phyloP scores from a whole-genome alignment of 345 rosid genomes.

The Arabis alpina region DNA sequence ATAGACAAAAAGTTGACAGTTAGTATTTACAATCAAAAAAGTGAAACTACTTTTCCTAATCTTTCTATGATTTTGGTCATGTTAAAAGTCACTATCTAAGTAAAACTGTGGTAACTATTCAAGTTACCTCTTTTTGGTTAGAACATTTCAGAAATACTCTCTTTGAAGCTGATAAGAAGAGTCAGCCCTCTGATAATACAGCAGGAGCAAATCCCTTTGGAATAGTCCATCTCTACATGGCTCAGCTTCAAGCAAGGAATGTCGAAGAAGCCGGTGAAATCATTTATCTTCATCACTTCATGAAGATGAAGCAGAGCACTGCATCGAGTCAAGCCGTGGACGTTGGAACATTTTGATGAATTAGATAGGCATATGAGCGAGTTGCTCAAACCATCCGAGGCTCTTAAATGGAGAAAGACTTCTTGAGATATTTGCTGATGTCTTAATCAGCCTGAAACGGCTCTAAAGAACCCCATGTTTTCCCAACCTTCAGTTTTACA shows the following conservation, averaged over 20 bases:
- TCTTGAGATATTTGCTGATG: conserved; percentile 28
- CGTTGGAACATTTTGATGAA: conserved; percentile 10
- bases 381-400: conserved; percentile 23
- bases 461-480: conserved; percentile 92
- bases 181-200: conserved; percentile 9
- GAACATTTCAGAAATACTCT: conserved; percentile 18
- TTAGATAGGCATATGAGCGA: neutral
- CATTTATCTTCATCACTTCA: conserved; percentile 24
- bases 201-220: conserved; percentile 15
- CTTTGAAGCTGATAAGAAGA: conserved; percentile 26
- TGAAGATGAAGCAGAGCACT: conserved; percentile 19
- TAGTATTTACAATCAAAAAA: conserved; percentile 17
- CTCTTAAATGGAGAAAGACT: conserved; percentile 10
- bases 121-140: conserved; percentile 22
- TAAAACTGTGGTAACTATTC: conserved; percentile 4
- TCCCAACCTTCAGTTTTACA: conserved; percentile 86
- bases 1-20: neutral
- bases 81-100: conserved; percentile 10
- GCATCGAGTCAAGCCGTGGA: conserved; percentile 13
- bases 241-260: conserved; percentile 10
- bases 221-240: conserved; percentile 5
- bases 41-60: neutral
- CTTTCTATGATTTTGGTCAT: conserved; percentile 25
- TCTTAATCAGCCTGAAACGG: conserved; percentile 53
- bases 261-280: conserved; percentile 8